Conservation (phyloP, 2,329 filamentous ascomycete species). For the Cladosporium sp. region DNA sequence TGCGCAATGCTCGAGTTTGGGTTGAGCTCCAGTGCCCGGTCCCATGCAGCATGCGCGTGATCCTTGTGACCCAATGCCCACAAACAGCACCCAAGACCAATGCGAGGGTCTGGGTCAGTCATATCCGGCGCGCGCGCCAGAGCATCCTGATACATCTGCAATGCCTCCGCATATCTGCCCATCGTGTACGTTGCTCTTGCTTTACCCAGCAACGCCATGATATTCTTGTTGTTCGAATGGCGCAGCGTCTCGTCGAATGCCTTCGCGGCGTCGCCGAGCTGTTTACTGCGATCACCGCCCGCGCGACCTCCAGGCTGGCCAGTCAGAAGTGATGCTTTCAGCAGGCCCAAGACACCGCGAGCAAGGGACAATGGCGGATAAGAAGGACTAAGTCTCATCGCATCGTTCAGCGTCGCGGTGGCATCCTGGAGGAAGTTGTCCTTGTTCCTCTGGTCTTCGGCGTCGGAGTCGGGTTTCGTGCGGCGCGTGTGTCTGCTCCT, state of each 20-base stretch:
- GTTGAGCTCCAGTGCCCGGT: constrained; percentile 76
- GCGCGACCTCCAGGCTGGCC: constrained; percentile 8
- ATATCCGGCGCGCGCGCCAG: constrained; percentile 81
- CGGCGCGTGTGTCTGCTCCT: constrained; percentile 80
- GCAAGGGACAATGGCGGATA: constrained; percentile 90
- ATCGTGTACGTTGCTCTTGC: constrained; percentile 82
- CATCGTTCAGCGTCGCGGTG: constrained; percentile 90
- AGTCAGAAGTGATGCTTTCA: constrained; percentile 70
- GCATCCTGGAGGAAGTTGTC: constrained; percentile 87
- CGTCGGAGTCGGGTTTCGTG: constrained; percentile 53
- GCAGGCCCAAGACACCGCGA: constrained; percentile 80
- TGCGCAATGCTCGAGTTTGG: constrained; percentile 85
- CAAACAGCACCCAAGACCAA: constrained; percentile 94
- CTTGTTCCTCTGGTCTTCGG: constrained; percentile 79
- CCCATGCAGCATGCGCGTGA: constrained; percentile 87
- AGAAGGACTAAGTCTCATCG: constrained; percentile 86
- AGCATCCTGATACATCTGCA: constrained; percentile 82
- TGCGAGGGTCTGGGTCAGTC: constrained; percentile 88
- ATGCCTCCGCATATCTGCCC: constrained; percentile 77
- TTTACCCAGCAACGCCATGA: constrained; percentile 88
- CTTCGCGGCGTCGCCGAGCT: constrained; percentile 62
- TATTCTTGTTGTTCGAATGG: constrained; percentile 78
- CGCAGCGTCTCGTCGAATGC: constrained; percentile 92
- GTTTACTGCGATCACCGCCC: constrained; percentile 5
- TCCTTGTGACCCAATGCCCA: constrained; percentile 96